These are phyloP conservation scores for Purshia tridentata DNA, from an alignment of 306 rosid genomes.

Conservation along the genomic window DNA sequence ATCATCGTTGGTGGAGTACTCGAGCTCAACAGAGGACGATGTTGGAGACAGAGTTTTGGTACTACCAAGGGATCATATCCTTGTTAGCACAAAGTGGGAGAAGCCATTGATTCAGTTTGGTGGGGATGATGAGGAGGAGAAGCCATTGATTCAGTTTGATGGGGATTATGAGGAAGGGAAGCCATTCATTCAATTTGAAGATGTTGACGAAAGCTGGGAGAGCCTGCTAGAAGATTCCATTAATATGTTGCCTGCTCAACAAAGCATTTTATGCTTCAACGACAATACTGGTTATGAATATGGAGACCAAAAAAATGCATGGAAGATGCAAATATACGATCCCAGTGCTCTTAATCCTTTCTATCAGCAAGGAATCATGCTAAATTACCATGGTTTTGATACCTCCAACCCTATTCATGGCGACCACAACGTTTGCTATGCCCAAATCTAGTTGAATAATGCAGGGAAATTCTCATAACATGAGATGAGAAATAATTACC, in stretches of 20 bases:
- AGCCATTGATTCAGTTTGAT: not conserved
- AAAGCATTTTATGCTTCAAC: constrained; percentile 14
- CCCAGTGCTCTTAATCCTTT: constrained; percentile 39
- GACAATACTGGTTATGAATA: not conserved
- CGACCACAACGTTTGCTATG: not conserved
- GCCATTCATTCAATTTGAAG: not conserved
- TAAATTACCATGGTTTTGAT: not conserved
- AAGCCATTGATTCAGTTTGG: constrained; percentile 15
- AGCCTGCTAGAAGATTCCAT: constrained; percentile 61
- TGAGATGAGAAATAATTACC: not conserved
- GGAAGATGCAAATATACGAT: constrained; percentile 25
- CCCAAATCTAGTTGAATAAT: constrained; percentile 1
- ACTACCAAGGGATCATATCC: constrained; percentile 4
- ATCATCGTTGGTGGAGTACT: constrained; percentile 2
- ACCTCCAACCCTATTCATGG: not conserved
- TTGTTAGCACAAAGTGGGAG: constrained; percentile 25
- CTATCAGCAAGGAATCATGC: constrained; percentile 12
- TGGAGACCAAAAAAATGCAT: not conserved
- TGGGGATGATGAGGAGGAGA: not conserved
- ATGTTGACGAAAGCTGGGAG: constrained; percentile 49
- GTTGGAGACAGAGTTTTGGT: not conserved
- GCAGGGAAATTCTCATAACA: not conserved
- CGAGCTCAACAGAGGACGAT: constrained; percentile 24
- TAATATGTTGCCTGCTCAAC: constrained; percentile 22
- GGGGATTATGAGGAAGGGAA: not conserved